phyloP scores from a whole-genome alignment of 2,329 filamentous ascomycete species.

The Fusarium palustre region DNA sequence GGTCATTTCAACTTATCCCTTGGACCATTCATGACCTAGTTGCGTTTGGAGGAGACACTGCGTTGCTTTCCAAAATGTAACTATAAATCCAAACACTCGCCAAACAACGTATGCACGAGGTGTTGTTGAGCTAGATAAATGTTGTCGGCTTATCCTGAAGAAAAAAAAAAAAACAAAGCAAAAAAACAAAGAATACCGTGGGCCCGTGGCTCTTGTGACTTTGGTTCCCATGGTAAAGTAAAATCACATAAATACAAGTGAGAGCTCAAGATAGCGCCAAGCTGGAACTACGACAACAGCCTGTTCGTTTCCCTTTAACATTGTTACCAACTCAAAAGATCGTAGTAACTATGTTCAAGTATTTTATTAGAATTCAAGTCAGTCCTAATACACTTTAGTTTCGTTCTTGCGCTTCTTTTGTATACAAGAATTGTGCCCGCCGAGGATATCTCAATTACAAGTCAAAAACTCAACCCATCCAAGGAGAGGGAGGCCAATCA shows the following conservation, averaged over 20 bases:
- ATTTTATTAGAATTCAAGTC: conserved; percentile 18
- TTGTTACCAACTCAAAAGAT: not conserved
- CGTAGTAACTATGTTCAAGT: not conserved
- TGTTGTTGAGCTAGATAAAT: conserved; percentile 5
- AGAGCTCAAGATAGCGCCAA: not conserved
- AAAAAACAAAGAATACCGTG: no score
- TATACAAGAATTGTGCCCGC: not conserved
- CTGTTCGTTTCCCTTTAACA: not conserved
- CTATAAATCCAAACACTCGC: conserved; percentile 9
- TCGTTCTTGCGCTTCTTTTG: not conserved
- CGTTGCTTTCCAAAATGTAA: conserved; percentile 6
- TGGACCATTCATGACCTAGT: conserved; percentile 7
- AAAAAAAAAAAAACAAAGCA: no score
- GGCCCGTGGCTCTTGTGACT: not conserved
- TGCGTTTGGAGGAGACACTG: not conserved
- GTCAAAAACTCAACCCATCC: not conserved
- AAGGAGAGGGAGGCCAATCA: not conserved
- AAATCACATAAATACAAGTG: not conserved
- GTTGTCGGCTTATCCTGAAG: conserved; percentile 20
- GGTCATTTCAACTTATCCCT: conserved; percentile 35
- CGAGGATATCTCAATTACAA: conserved; percentile 17
- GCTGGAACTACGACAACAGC: not conserved
- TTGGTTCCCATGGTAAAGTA: no score
- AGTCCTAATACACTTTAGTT: not conserved
- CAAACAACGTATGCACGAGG: conserved; percentile 42